Conservation (phyloP, 2,329 filamentous ascomycete genomes). For the Zarea fungicola region DNA sequence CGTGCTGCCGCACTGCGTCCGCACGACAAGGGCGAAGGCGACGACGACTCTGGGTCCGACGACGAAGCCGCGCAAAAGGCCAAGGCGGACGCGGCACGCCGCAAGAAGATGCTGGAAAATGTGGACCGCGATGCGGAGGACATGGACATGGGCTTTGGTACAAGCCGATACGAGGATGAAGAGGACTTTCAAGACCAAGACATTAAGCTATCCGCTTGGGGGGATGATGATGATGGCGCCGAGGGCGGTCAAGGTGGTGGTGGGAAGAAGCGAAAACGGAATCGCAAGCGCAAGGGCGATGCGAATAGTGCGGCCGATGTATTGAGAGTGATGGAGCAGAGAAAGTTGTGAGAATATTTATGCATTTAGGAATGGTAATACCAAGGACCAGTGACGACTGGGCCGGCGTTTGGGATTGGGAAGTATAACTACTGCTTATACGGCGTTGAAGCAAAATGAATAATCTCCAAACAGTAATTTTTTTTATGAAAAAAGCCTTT, state of each 20-base stretch:
- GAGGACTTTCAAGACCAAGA: conserved; percentile 69
- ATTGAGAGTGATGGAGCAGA: conserved; percentile 67
- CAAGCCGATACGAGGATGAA: conserved; percentile 79
- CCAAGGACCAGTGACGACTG: background rate
- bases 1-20: conserved; percentile 67
- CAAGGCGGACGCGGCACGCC: conserved; percentile 59
- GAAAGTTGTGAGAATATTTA: conserved; percentile 31
- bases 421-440: too few relatives aligned
- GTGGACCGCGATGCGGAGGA: conserved; percentile 81
- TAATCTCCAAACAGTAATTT: too few relatives aligned
- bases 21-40: conserved; percentile 30
- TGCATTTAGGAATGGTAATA: background rate
- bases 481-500: too few relatives aligned
- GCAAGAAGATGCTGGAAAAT: conserved; percentile 67
- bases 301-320: conserved; percentile 76
- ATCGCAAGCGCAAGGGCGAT: conserved; percentile 73
- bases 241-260: conserved; percentile 35
- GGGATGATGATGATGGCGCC: conserved; percentile 46
- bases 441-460: too few relatives aligned
- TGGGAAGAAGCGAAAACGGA: conserved; percentile 61
- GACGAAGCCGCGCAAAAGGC: conserved; percentile 35
- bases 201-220: conserved; percentile 65
- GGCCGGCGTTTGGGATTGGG: conserved; percentile 1
- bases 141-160: conserved; percentile 91
- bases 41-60: conserved; percentile 30